Conservation (phyloP, 2,329 filamentous ascomycete genomes). For the Blumeria hordei region DNA sequence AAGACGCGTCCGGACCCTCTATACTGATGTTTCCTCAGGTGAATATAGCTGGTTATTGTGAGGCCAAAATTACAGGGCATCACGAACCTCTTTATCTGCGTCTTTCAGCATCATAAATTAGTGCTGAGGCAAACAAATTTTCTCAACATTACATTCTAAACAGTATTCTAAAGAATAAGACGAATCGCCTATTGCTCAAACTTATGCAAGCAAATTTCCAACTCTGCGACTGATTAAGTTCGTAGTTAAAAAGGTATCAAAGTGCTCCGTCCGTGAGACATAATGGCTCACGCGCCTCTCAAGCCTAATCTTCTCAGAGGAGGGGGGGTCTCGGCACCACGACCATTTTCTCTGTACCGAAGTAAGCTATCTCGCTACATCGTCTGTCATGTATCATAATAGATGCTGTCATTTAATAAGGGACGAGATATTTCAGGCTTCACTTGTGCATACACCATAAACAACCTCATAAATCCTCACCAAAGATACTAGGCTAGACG, state of each 20-base stretch:
- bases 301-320: too few relatives aligned
- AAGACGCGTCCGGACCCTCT: conserved; percentile 18
- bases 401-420: too few relatives aligned
- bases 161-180: not conserved
- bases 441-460: too few relatives aligned
- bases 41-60: not conserved
- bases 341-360: too few relatives aligned
- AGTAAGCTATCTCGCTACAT: too few relatives aligned
- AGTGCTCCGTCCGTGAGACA: too few relatives aligned
- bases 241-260: not conserved
- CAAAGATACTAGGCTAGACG: too few relatives aligned
- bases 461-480: too few relatives aligned
- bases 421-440: too few relatives aligned
- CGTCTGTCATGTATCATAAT: too few relatives aligned
- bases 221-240: conserved; percentile 5
- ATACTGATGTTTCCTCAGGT: conserved; percentile 16
- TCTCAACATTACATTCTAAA: not conserved
- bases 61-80: not conserved
- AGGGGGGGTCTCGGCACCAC: too few relatives aligned
- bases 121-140: not conserved
- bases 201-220: conserved; percentile 8
- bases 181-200: conserved; percentile 10
- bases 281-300: too few relatives aligned
- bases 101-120: conserved; percentile 5
- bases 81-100: conserved; percentile 7